A percentile compares a stretch with the other conserved stretches of the same genome.
These are phyloP conservation scores for Mycena maculata DNA, from an alignment of 768 basidiomycete genomes.

Conservation along the genomic window DNA sequence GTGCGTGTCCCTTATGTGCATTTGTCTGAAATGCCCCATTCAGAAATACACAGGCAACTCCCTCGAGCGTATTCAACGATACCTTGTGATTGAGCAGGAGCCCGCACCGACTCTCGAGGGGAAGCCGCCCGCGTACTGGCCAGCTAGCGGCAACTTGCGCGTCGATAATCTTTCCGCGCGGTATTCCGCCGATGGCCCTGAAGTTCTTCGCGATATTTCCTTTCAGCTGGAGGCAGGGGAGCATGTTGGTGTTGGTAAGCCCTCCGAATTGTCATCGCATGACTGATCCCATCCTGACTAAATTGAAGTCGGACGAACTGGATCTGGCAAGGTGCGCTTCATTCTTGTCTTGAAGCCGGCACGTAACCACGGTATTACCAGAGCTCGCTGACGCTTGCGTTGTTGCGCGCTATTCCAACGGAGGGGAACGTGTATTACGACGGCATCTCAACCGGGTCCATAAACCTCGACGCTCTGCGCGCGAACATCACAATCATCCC, in stretches of 20 bases:
- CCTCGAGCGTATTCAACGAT: slow-evolving; percentile 63
- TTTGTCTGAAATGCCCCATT: slow-evolving; percentile 27
- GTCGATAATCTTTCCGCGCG: slow-evolving; percentile 55
- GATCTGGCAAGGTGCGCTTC: slow-evolving; percentile 55
- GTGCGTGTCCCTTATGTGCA: slow-evolving; percentile 41
- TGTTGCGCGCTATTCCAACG: slow-evolving; percentile 68
- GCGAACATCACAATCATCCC: slow-evolving; percentile 72
- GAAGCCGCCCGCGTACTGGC: slow-evolving; percentile 68
- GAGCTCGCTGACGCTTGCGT: slow-evolving; percentile 67
- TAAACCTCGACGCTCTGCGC: slow-evolving; percentile 69
- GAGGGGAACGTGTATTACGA: slow-evolving; percentile 69
- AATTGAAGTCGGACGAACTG: slow-evolving; percentile 54
- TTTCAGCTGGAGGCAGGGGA: slow-evolving; percentile 66
- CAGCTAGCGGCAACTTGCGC: slow-evolving; percentile 19
- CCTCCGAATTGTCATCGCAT: neutral
- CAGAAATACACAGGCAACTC: slow-evolving; percentile 50
- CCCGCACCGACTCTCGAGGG: slow-evolving; percentile 52
- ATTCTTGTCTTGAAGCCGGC: slow-evolving; percentile 1
- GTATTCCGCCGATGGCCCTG: slow-evolving; percentile 64
- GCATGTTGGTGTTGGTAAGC: slow-evolving; percentile 61
- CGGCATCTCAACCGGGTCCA: slow-evolving; percentile 55
- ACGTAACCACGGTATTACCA: slow-evolving; percentile 29
- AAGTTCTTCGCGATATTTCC: slow-evolving; percentile 64
- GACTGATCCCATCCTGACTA: neutral
- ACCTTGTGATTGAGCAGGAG: slow-evolving; percentile 67